Base-by-base conservation (phyloP, 345 rosid species). In the Erodium maritimum region DNA sequence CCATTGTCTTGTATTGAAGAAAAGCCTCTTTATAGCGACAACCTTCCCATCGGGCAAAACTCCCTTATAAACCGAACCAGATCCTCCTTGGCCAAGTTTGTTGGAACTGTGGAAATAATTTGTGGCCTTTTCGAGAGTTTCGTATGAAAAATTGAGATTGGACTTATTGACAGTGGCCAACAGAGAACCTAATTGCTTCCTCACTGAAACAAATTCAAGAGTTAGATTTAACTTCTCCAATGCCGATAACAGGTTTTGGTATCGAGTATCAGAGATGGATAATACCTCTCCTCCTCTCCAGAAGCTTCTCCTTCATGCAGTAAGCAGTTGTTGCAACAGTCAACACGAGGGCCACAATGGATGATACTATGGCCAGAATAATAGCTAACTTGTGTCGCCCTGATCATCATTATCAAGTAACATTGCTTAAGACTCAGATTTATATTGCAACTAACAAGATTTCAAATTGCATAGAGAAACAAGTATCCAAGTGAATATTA, bases 51-150 rank as follows among this genome's bases (percentile, higher is more conserved):
- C 83, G 1, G 77, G 72, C 74, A 91, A 70, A 61, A 68, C 67
- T 62, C 96, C 97, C 91, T 82, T 91, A 74, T 74, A 91, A 61
- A 91, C 98, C 1, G 90, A 82, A 50, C 98, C 95, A 5, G 93
- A 86, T 65, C 93, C 96, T 65, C 96, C 98, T 77, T 88, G 95
- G 55, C 98, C 95, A 19, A 88, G 78, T 65, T 91, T 86, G 34
- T 77, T 88, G 25, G 84, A 80, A 51, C 55, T 63, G 68, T 73
- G 68, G 56, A 91, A 91, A 79, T 88, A 91, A 80, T 76, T 61
- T 0, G 96, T 79, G 2, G 96, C 95, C 62, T 50, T 84, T 62
- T 91, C 98, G 18, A 91, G 95, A 59, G 79, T 63, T 74, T 84
- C 93, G 50, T 85, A 88, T 8, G 86, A 78, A 78, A 82, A 81